Percentiles rank a stretch among this genome's conserved stretches.
phyloP scores from a whole-genome alignment of 1,284 basidiomycete genomes.

The Malassezia obtusa region DNA sequence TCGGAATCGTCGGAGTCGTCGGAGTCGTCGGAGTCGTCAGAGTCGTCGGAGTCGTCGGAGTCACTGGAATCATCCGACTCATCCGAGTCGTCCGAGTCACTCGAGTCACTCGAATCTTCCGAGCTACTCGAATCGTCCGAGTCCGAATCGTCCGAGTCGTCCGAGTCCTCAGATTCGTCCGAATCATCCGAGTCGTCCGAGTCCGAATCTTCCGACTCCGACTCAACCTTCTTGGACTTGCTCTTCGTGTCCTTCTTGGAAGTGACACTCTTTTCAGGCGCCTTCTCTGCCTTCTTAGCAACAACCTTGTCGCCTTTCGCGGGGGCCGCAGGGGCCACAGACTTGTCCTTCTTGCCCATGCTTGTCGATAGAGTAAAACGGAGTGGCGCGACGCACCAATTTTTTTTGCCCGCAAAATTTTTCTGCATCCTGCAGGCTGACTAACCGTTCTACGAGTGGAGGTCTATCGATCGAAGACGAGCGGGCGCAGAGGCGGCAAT shows the following conservation, averaged over 20 bases:
- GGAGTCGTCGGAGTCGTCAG: too few relatives aligned
- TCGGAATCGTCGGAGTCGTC: constrained; percentile 4
- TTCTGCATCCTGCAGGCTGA: constrained; percentile 9
- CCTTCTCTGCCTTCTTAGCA: constrained; percentile 10
- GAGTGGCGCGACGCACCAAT: neutral
- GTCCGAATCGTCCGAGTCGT: constrained; percentile 21
- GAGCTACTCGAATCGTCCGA: neutral
- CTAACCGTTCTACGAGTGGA: constrained; percentile 12
- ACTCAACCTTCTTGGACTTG: constrained; percentile 3
- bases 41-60: neutral
- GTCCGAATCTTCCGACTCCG: constrained; percentile 2
- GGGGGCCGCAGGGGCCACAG: constrained; percentile 3
- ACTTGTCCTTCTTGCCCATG: constrained; percentile 18
- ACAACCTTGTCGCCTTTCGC: neutral
- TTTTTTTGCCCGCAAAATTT: constrained; percentile 7
- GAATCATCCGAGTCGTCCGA: constrained; percentile 21
- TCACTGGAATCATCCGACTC: constrained; percentile 17
- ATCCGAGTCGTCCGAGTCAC: constrained; percentile 8
- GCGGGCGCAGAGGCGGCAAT: constrained; percentile 25
- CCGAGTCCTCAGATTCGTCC: constrained; percentile 18
- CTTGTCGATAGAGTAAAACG: neutral
- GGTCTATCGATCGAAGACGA: constrained; percentile 31
- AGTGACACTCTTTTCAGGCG: constrained; percentile 2
- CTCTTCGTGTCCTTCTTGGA: constrained; percentile 3
- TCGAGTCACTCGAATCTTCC: constrained; percentile 23